A percentile compares a stretch with the other conserved stretches of the same genome.
Conservation (phyloP, 345 rosid species). For the Populus deltoides region DNA sequence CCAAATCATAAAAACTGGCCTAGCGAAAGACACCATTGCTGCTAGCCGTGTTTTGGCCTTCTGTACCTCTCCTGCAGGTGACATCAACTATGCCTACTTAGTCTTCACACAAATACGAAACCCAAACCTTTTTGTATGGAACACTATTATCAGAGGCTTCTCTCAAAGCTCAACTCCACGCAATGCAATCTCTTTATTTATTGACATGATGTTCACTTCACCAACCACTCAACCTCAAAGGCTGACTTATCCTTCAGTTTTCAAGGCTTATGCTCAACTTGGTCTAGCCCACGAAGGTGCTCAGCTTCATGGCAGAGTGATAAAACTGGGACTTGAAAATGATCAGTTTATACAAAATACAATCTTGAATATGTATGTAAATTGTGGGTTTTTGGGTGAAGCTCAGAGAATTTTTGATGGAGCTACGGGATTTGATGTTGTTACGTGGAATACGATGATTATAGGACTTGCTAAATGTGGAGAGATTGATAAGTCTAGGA, state of each 20-base stretch:
- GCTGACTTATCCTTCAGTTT: slow-evolving; percentile 77
- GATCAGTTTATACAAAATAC: slow-evolving; percentile 58
- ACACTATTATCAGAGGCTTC: slow-evolving; percentile 68
- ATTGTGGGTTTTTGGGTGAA: slow-evolving; percentile 52
- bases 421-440: slow-evolving; percentile 42
- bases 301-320: slow-evolving; percentile 67
- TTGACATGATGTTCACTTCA: slow-evolving; percentile 49
- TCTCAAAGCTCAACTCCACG: slow-evolving; percentile 60
- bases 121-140: slow-evolving; percentile 68
- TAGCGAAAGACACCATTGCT: slow-evolving; percentile 37
- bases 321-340: slow-evolving; percentile 61
- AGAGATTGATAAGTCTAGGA: slow-evolving; percentile 48
- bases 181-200: slow-evolving; percentile 47
- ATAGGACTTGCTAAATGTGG: slow-evolving; percentile 59
- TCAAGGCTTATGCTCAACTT: slow-evolving; percentile 61
- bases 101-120: slow-evolving; percentile 43
- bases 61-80: slow-evolving; percentile 52
- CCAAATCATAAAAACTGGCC: slow-evolving; percentile 70
- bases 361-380: slow-evolving; percentile 57
- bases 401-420: slow-evolving; percentile 47
- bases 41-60: slow-evolving; percentile 73
- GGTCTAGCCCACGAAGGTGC: slow-evolving; percentile 49
- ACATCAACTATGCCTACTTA: slow-evolving; percentile 57
- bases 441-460: slow-evolving; percentile 72
- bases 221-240: slow-evolving; percentile 45